Percentiles rank a stretch among this genome's conserved stretches.
Evolutionary conservation across 2,329 filamentous ascomycete species (phyloP).

Genomic region (Alternaria incomplexa): DNA sequence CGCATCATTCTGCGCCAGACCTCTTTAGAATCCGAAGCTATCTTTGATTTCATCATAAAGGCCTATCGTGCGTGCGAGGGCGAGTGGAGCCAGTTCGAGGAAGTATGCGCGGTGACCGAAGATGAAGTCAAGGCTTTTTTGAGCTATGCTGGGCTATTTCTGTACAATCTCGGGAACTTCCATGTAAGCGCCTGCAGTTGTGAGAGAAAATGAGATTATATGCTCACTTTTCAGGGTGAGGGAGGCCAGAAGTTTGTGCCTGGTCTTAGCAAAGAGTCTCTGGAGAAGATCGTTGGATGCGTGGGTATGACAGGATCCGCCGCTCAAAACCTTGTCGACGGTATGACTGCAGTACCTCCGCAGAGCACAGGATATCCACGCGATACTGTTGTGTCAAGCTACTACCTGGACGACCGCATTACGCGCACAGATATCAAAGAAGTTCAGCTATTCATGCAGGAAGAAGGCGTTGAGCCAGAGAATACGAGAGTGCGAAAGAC

Average conservation of each 20-base stretch:
- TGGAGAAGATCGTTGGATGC: neutral
- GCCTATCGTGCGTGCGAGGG: neutral
- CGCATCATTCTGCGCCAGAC: neutral
- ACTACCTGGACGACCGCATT: neutral
- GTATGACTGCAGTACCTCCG: neutral
- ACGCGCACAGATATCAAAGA: neutral
- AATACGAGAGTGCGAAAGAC: neutral
- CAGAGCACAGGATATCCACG: neutral
- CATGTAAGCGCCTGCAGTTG: neutral
- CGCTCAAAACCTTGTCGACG: neutral
- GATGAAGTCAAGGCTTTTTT: neutral
- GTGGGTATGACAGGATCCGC: neutral
- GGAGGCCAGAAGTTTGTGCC: neutral
- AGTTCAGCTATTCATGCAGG: rapidly evolving
- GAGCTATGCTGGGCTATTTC: neutral
- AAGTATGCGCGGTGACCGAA: neutral
- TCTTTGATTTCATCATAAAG: neutral
- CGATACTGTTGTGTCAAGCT: neutral
- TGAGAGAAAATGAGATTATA: neutral
- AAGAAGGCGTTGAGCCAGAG: neutral
- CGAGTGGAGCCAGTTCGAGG: neutral
- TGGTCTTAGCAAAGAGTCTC: neutral
- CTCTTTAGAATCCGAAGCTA: neutral
- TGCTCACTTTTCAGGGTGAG: neutral
- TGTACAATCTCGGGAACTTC: neutral